phyloP scores from a whole-genome alignment of 2,329 filamentous ascomycete species.

The Nemania sp. region DNA sequence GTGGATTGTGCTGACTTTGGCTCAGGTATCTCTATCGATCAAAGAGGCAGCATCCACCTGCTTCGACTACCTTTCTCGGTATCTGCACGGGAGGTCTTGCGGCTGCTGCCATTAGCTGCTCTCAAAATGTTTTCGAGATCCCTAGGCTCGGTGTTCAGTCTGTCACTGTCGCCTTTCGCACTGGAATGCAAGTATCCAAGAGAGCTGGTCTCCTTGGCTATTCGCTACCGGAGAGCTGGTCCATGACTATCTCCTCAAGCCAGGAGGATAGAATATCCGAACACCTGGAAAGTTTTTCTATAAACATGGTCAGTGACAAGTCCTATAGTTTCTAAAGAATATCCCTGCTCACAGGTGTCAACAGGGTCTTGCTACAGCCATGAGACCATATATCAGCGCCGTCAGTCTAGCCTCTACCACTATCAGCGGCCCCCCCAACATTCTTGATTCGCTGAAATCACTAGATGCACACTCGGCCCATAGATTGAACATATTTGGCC shows the following conservation, averaged over 20 bases:
- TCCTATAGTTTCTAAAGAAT: not conserved
- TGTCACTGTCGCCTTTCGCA: not conserved
- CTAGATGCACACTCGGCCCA: not conserved
- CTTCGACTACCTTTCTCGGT: not conserved
- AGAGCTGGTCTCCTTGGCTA: not conserved
- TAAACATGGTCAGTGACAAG: not conserved
- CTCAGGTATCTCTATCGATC: slow-evolving; percentile 2
- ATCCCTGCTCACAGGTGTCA: not conserved
- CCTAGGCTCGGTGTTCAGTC: not conserved
- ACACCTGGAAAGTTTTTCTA: not conserved
- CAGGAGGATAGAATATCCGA: not conserved
- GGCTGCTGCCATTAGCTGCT: not conserved
- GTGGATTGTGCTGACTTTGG: slow-evolving; percentile 1
- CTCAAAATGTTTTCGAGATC: slow-evolving; percentile 6
- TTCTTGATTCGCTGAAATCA: not conserved
- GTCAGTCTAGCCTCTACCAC: not conserved
- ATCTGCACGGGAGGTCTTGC: not conserved
- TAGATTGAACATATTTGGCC: slow-evolving; percentile 2
- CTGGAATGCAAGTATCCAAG: not conserved
- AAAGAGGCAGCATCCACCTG: slow-evolving; percentile 1
- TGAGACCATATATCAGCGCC: not conserved
- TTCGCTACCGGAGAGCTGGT: slow-evolving; percentile 1
- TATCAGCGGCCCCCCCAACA: not conserved
- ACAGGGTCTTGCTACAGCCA: not conserved
- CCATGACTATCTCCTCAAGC: not conserved